These are phyloP conservation scores for Myochromella boudieri DNA, from an alignment of 768 basidiomycete genomes.

Conservation along the genomic window DNA sequence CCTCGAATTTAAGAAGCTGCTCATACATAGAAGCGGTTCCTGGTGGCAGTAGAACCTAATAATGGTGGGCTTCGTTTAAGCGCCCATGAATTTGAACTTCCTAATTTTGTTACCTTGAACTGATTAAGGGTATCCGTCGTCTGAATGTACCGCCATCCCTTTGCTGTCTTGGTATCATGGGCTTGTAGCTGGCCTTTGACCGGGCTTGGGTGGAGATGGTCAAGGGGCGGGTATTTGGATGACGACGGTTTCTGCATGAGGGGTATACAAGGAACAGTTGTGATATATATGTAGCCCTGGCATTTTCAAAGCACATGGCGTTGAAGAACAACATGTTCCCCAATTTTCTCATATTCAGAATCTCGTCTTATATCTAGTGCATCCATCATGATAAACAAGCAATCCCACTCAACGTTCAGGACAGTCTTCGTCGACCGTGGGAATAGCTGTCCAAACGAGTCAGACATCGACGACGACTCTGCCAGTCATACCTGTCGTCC, in stretches of 20 bases:
- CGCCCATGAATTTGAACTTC: conserved; percentile 3
- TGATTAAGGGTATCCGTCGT: conserved; percentile 77
- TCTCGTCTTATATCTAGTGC: no score
- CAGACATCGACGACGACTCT: no score
- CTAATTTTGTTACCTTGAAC: conserved; percentile 57
- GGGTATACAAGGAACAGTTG: neutral
- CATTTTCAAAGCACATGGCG: conserved; percentile 15
- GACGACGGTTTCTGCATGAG: conserved; percentile 16
- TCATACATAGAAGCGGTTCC: conserved; percentile 65
- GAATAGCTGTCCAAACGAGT: no score
- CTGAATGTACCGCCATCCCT: conserved; percentile 71
- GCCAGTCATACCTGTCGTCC: no score
- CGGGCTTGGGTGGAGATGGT: conserved; percentile 62
- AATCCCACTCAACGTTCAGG: no score
- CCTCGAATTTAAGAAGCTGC: conserved; percentile 63
- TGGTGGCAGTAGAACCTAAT: conserved; percentile 67
- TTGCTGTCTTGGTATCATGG: conserved; percentile 52
- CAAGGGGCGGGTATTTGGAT: conserved; percentile 31
- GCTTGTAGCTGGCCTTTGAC: conserved; percentile 76
- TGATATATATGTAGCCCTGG: conserved; percentile 14
- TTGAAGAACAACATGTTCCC: conserved; percentile 4
- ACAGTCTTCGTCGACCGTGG: no score
- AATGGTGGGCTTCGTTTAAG: conserved; percentile 6
- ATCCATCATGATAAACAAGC: no score
- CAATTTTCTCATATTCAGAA: no score